Evolutionary conservation across 441 rosid genomes (phyloP), one percentile per base, ranked within the genome.

Genomic region (Populus hybrid): DNA sequence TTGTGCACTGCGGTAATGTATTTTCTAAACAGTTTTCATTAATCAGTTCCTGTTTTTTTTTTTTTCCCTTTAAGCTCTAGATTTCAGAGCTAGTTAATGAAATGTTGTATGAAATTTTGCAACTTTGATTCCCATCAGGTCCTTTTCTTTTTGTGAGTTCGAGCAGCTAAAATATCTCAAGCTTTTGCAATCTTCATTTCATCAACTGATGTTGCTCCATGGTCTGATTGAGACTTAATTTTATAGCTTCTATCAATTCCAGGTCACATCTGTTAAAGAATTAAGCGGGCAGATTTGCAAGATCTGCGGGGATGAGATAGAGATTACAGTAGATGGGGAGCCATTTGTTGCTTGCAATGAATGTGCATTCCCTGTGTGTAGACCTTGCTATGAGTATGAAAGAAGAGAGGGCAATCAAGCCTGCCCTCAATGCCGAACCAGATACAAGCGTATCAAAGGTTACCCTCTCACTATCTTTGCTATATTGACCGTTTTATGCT

Each of bases 331-430:
- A n/a, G 88, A 85, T 71, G 93, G 95, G 32, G 97, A 93, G 83
- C 89, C 85, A 50, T 91, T 93, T 85, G 91, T 93, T 85, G 97
- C 94, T 74, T 93, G 97, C 86, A 90, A 93, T 74, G 97, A 93
- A 83, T 93, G 95, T 84, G 97, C 95, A 42, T 93, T 93, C 86
- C 95, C 97, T 18, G 92, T 93, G 21, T 93, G 97, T 75, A 84
- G 94, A 76, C 82, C 85, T 79, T 93, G 97, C 82, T 93, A 91
- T 73, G 95, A 91, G 79, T 91, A 91, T 59, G 97, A 93, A 82
- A 88, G 97, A 86, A 85, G 94, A 81, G 97, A 93, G 78, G 97
- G 97, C 30, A 90, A 84, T 81, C 93, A 89, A 80, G 90, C 90
- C 32, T 93, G 97, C 80, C 95, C 97, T 74, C 97, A 91, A 72